Percentiles rank a stretch among this genome's conserved stretches.
phyloP scores from a whole-genome alignment of 2,329 filamentous ascomycete genomes.

The Phyllosticta citribraziliensis region DNA sequence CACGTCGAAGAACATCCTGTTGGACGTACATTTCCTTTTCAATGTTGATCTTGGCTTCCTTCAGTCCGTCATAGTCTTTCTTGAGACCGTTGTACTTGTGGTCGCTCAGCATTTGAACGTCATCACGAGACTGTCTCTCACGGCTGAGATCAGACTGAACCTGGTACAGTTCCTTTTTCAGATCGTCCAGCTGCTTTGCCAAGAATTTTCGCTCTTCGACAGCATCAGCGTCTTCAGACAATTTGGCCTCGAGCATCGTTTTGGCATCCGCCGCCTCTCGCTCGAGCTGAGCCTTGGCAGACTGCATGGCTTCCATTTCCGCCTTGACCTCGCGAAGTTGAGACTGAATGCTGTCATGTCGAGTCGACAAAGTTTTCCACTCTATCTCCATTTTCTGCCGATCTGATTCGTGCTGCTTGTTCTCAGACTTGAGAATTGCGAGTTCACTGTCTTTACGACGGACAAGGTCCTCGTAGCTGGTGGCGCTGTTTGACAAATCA shows the following conservation, averaged over 20 bases:
- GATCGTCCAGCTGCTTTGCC: conserved; percentile 75
- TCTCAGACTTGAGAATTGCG: conserved; percentile 71
- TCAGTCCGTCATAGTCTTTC: conserved; percentile 75
- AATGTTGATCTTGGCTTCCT: conserved; percentile 92
- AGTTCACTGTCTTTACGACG: conserved; percentile 91
- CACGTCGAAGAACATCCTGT: conserved; percentile 79
- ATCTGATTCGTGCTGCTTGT: conserved; percentile 74
- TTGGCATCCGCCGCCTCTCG: conserved; percentile 85
- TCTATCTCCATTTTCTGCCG: conserved; percentile 70
- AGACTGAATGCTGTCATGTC: conserved; percentile 69
- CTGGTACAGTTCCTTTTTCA: conserved; percentile 77
- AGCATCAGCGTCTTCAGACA: conserved; percentile 84
- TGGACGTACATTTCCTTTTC: conserved; percentile 97
- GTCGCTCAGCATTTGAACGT: conserved; percentile 81
- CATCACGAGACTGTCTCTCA: conserved; percentile 86
- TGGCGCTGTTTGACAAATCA: conserved; percentile 81
- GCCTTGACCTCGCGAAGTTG: conserved; percentile 78
- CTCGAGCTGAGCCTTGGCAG: conserved; percentile 73
- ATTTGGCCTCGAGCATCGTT: conserved; percentile 72
- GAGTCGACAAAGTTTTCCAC: conserved; percentile 56
- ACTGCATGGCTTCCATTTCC: conserved; percentile 76
- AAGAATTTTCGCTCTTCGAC: conserved; percentile 67
- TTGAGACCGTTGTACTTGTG: conserved; percentile 77
- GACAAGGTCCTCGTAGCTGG: conserved; percentile 89
- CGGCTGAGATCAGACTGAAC: conserved; percentile 81